A percentile compares a stretch with the other conserved stretches of the same genome.
These are phyloP conservation scores for Epipyxis sp. DNA, from an alignment of 108 stramenopile species.

Conservation along the genomic window DNA sequence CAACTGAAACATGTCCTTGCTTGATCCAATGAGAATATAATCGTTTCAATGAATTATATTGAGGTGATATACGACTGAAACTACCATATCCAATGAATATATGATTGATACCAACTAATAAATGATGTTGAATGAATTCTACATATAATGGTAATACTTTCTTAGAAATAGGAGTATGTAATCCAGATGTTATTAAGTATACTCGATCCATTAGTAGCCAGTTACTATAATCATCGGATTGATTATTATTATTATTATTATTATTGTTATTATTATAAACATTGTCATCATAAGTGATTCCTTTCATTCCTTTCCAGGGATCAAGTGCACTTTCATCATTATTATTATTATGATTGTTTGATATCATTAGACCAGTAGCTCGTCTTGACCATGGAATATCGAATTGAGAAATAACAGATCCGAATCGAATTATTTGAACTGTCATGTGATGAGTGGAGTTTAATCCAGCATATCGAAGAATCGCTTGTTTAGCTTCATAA, in stretches of 20 bases:
- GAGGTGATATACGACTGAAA: not conserved
- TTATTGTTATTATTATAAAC: not conserved
- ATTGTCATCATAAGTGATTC: not conserved
- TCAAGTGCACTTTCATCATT: no score
- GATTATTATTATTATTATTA: not conserved
- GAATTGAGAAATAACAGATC: not conserved
- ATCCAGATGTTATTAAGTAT: not conserved
- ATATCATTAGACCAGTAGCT: not conserved
- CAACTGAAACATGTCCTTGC: not conserved
- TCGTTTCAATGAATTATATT: not conserved
- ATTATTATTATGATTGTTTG: not conserved
- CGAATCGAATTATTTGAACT: not conserved
- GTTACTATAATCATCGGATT: not conserved
- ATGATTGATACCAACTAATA: not conserved
- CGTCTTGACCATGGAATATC: not conserved
- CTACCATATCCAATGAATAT: not conserved
- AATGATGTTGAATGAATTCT: conserved; percentile 23
- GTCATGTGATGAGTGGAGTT: not conserved
- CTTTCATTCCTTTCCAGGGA: no score
- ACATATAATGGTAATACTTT: not conserved
- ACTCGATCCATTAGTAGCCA: not conserved
- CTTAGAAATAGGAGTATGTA: not conserved
- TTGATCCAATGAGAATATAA: not conserved
- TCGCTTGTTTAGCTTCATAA: not conserved
- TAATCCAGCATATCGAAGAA: not conserved